phyloP scores from a whole-genome alignment of 1,284 basidiomycete species.

The Microbotryum silenes-acaulis region DNA sequence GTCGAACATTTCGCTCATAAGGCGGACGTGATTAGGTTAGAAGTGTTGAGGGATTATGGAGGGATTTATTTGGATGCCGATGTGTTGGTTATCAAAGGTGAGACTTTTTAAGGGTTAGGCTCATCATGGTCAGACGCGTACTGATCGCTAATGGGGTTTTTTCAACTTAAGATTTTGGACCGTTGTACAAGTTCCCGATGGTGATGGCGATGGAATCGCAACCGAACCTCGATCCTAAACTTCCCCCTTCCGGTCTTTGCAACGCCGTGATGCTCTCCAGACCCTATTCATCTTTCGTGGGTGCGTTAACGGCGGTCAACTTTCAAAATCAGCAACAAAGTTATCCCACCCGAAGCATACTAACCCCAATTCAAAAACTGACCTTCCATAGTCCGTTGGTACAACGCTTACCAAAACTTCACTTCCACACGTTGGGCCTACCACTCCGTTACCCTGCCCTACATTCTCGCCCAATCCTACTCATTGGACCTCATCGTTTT shows the following conservation, averaged over 20 bases:
- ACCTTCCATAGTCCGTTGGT: too few relatives aligned
- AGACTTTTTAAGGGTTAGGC: constrained; percentile 20
- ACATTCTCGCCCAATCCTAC: constrained; percentile 40
- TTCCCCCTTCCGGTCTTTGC: constrained; percentile 42
- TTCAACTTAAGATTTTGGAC: constrained; percentile 21
- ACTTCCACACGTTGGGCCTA: background rate
- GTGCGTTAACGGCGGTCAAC: constrained; percentile 1
- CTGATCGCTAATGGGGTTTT: constrained; percentile 7
- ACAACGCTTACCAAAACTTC: too few relatives aligned
- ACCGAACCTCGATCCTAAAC: constrained; percentile 26
- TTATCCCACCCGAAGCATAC: too few relatives aligned
- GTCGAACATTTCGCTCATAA: constrained; percentile 41
- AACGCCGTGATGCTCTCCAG: constrained; percentile 47
- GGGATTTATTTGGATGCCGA: constrained; percentile 50
- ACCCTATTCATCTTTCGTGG: constrained; percentile 43
- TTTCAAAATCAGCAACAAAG: too few relatives aligned
- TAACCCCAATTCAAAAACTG: too few relatives aligned
- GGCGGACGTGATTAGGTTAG: constrained; percentile 43
- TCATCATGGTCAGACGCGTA: constrained; percentile 36
- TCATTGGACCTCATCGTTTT: constrained; percentile 46
- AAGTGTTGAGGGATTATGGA: constrained; percentile 42
- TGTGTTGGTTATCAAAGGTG: constrained; percentile 22
- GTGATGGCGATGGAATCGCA: constrained; percentile 46
- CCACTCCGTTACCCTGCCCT: background rate
- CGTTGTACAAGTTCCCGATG: constrained; percentile 36